phyloP scores from a whole-genome alignment of 495 filamentous ascomycete species.

The Thermothielavioides terrestris region DNA sequence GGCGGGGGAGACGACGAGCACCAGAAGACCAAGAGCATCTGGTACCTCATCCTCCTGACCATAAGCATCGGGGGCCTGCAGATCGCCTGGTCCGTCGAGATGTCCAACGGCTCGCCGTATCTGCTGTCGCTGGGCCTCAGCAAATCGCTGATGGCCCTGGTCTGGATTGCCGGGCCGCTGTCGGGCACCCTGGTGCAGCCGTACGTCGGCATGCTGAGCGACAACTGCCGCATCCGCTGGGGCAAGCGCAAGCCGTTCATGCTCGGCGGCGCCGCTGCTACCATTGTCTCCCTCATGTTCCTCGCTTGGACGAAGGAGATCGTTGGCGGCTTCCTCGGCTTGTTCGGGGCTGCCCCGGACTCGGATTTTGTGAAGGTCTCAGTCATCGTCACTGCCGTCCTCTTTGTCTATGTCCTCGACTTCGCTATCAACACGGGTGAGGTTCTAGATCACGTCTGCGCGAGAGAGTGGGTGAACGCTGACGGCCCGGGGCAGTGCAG shows the following conservation, averaged over 20 bases:
- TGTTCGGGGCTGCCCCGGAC: slow-evolving; percentile 61
- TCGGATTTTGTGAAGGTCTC: slow-evolving; percentile 51
- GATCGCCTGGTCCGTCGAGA: slow-evolving; percentile 89
- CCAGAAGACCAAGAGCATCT: slow-evolving; percentile 62
- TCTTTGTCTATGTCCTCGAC: slow-evolving; percentile 77
- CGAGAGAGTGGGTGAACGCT: neutral
- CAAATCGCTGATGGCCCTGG: slow-evolving; percentile 86
- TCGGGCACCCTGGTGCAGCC: slow-evolving; percentile 84
- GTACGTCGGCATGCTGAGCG: slow-evolving; percentile 86
- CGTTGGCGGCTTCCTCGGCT: slow-evolving; percentile 55
- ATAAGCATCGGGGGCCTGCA: slow-evolving; percentile 78
- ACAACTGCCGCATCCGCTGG: slow-evolving; percentile 71
- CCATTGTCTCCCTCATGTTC: slow-evolving; percentile 60
- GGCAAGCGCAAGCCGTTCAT: slow-evolving; percentile 88
- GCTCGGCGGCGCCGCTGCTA: slow-evolving; percentile 63
- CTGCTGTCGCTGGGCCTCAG: slow-evolving; percentile 71
- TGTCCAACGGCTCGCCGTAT: slow-evolving; percentile 72
- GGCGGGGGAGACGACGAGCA: slow-evolving; percentile 35
- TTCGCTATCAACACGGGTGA: slow-evolving; percentile 88
- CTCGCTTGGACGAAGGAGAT: slow-evolving; percentile 80
- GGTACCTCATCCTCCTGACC: slow-evolving; percentile 77
- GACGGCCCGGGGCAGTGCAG: slow-evolving; percentile 50
- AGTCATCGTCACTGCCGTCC: slow-evolving; percentile 64
- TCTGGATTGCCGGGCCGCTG: slow-evolving; percentile 89
- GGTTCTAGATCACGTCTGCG: slow-evolving; percentile 13